Evolutionary conservation across 1,139 yeast species (phyloP).

Genomic region (Yamadazyma oceani): DNA sequence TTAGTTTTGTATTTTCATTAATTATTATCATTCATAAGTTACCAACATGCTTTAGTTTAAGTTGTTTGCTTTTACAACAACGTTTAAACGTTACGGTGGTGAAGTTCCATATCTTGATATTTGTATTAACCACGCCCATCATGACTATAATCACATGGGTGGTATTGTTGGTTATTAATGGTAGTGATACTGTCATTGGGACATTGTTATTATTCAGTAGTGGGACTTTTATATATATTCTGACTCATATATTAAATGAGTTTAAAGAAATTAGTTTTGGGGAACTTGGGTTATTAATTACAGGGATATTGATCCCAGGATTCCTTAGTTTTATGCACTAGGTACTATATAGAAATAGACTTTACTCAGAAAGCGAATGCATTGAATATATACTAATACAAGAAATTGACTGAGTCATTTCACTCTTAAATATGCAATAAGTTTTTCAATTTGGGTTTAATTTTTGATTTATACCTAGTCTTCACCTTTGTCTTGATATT

Average conservation of each 20-base stretch:
- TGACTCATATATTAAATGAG: constrained; percentile 42
- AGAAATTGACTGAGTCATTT: background rate
- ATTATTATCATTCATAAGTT: constrained; percentile 72
- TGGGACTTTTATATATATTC: constrained; percentile 73
- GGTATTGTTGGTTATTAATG: constrained; percentile 30
- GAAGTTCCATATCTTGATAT: constrained; percentile 42
- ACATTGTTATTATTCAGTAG: constrained; percentile 59
- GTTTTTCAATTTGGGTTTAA: background rate
- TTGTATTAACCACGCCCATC: constrained; percentile 55
- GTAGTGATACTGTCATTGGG: constrained; percentile 46
- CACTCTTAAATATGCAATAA: constrained; percentile 2
- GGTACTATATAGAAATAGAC: background rate
- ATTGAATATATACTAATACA: constrained; percentile 1
- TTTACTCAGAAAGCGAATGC: background rate
- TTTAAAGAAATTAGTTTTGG: constrained; percentile 6
- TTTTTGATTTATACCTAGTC: constrained; percentile 2
- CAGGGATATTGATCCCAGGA: constrained; percentile 15
- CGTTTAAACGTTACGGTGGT: constrained; percentile 29
- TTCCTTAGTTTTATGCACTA: constrained; percentile 15
- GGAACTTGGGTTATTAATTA: constrained; percentile 7
- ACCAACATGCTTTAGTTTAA: constrained; percentile 73
- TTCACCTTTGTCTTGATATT: constrained; percentile 4
- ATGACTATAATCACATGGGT: constrained; percentile 49
- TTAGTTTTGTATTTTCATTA: constrained; percentile 50
- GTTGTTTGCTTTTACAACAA: constrained; percentile 53